These are phyloP conservation scores for Flaveria brownii DNA, from an alignment of 129 eudicot genomes.

Conservation along the genomic window DNA sequence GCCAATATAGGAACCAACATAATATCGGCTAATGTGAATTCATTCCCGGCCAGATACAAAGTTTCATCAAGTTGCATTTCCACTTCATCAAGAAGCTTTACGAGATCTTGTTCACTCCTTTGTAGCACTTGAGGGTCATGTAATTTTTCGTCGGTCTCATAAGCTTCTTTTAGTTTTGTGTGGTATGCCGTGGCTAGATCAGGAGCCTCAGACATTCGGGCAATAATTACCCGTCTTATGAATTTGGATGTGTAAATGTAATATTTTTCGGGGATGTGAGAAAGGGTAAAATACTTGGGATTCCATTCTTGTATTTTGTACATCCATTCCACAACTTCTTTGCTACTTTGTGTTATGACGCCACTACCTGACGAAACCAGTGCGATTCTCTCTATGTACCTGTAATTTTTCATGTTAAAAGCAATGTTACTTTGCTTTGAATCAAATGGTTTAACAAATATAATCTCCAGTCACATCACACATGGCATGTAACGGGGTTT, in stretches of 20 bases:
- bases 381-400: constrained; percentile 90
- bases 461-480: background rate
- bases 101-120: constrained; percentile 54
- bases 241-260: constrained; percentile 61
- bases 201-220: constrained; percentile 89
- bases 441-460: too few species aligned
- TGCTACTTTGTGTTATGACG: constrained; percentile 50
- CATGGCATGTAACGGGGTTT: background rate
- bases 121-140: constrained; percentile 54
- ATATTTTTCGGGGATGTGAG: constrained; percentile 73
- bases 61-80: constrained; percentile 59
- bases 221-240: constrained; percentile 71
- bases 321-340: constrained; percentile 73
- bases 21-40: constrained; percentile 74
- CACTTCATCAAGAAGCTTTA: constrained; percentile 75
- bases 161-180: constrained; percentile 64
- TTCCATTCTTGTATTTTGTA: constrained; percentile 83
- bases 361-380: constrained; percentile 65
- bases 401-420: constrained; percentile 22
- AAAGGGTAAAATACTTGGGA: constrained; percentile 78
- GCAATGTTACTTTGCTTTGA: background rate
- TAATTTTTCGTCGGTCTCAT: constrained; percentile 77
- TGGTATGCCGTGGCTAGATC: constrained; percentile 85
- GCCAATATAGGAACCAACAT: constrained; percentile 71
- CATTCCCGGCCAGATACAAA: constrained; percentile 64